Evolutionary conservation across 2,329 filamentous ascomycete genomes (phyloP).

Genomic region (Penicillium frequentans): DNA sequence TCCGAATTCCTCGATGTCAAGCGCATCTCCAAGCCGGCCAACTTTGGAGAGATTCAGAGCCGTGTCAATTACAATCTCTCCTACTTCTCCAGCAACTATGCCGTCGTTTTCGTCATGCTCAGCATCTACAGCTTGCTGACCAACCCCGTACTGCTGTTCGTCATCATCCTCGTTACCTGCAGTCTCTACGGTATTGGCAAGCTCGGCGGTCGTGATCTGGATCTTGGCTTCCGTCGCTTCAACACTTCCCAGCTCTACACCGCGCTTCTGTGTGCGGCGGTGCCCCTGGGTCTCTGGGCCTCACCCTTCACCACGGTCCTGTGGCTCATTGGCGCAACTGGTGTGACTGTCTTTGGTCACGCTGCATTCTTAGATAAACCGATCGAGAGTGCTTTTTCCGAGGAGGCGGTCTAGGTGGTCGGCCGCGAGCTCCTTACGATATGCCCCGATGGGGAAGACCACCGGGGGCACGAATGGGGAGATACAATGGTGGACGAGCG

Average conservation of each 20-base stretch:
- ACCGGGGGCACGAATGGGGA: constrained; percentile 77
- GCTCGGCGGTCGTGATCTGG: constrained; percentile 83
- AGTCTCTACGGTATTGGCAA: constrained; percentile 92
- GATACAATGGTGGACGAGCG: constrained; percentile 58
- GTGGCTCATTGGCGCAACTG: constrained; percentile 94
- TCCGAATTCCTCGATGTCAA: constrained; percentile 96
- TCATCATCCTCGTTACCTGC: constrained; percentile 81
- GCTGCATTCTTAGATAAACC: constrained; percentile 96
- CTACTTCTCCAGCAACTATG: constrained; percentile 99
- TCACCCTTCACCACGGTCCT: constrained; percentile 82
- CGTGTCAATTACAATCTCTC: constrained; percentile 95
- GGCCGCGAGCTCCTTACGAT: constrained; percentile 94
- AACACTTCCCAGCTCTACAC: constrained; percentile 95
- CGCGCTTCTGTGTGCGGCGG: constrained; percentile 74
- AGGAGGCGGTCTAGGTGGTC: constrained; percentile 99
- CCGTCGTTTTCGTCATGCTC: constrained; percentile 88
- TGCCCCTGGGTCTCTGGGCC: constrained; percentile 81
- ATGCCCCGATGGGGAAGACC: constrained; percentile 99
- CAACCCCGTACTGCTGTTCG: constrained; percentile 83
- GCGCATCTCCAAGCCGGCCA: constrained; percentile 88
- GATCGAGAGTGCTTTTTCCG: constrained; percentile 99
- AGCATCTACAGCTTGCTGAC: constrained; percentile 93
- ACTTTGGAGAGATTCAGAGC: constrained; percentile 86
- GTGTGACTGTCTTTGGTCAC: constrained; percentile 91
- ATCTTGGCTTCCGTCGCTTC: constrained; percentile 77